phyloP scores from a whole-genome alignment of 306 rosid genomes.

The Acacia acuminata region DNA sequence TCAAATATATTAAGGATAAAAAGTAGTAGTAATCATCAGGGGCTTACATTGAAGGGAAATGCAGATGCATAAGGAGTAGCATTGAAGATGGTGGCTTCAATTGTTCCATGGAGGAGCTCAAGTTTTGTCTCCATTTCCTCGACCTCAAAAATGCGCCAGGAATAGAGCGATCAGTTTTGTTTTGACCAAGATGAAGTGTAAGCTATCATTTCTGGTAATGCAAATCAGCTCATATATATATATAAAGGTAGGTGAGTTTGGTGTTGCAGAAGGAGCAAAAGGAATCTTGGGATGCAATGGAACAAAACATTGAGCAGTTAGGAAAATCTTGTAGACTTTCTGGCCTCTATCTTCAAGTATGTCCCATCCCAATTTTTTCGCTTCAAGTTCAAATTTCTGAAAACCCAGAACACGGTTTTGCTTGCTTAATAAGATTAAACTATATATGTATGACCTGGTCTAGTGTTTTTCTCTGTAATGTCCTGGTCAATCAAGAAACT shows the following conservation, averaged over 20 bases:
- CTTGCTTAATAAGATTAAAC: conserved; percentile 35
- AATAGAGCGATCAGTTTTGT: conserved; percentile 10
- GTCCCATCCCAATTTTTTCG: conserved; percentile 41
- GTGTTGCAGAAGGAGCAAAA: conserved; percentile 38
- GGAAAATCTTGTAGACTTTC: conserved; percentile 69
- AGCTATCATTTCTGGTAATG: background rate
- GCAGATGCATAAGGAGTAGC: conserved; percentile 69
- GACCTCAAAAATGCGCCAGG: conserved; percentile 25
- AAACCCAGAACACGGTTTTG: conserved; percentile 37
- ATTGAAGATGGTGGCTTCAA: conserved; percentile 88
- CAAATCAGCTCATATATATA: conserved; percentile 32
- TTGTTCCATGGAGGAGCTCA: conserved; percentile 80
- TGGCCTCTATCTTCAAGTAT: conserved; percentile 46
- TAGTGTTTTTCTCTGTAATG: background rate
- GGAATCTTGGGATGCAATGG: conserved; percentile 57
- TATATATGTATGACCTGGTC: background rate
- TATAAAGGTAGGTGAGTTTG: conserved; percentile 34
- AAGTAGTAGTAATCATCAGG: background rate
- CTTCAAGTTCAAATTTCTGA: conserved; percentile 68
- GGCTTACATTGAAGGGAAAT: conserved; percentile 75
- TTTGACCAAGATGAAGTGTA: conserved; percentile 28
- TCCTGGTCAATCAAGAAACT: conserved; percentile 20
- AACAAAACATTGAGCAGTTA: conserved; percentile 47
- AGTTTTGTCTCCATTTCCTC: conserved; percentile 55
- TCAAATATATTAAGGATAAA: no score